phyloP scores from a whole-genome alignment of 495 filamentous ascomycete species.

The Stereocaulon alpinum region DNA sequence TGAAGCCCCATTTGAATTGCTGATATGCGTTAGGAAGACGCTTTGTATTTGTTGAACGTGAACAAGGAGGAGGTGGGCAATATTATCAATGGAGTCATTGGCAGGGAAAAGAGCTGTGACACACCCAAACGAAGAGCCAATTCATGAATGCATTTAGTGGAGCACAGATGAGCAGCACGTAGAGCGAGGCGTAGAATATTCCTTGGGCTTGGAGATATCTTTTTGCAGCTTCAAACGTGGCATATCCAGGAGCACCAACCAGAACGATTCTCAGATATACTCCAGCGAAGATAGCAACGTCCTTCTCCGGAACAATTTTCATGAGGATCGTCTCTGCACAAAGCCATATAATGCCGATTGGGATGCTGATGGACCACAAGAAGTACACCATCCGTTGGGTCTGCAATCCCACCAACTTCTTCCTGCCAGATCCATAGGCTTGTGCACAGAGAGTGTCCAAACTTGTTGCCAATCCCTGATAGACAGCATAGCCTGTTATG shows the following conservation, averaged over 20 bases:
- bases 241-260: slow-evolving; percentile 58
- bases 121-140: slow-evolving; percentile 64
- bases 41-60: not conserved
- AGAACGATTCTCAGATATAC: slow-evolving; percentile 57
- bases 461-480: slow-evolving; percentile 61
- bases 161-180: slow-evolving; percentile 56
- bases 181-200: slow-evolving; percentile 56
- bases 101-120: slow-evolving; percentile 16
- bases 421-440: slow-evolving; percentile 63
- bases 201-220: slow-evolving; percentile 68
- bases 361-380: slow-evolving; percentile 52
- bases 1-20: slow-evolving; percentile 65
- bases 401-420: slow-evolving; percentile 59
- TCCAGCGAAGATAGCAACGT: slow-evolving; percentile 54
- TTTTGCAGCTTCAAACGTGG: slow-evolving; percentile 61
- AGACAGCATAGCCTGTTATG: slow-evolving; percentile 63
- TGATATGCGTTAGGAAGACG: slow-evolving; percentile 17
- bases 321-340: slow-evolving; percentile 49
- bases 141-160: slow-evolving; percentile 65
- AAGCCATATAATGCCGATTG: slow-evolving; percentile 55
- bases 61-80: not conserved
- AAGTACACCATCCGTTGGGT: slow-evolving; percentile 61
- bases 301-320: slow-evolving; percentile 53
- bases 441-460: slow-evolving; percentile 70
- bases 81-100: not conserved